Base-by-base conservation (phyloP, 2,329 filamentous ascomycete genomes). In the Trichoderma atrobrunneum region DNA sequence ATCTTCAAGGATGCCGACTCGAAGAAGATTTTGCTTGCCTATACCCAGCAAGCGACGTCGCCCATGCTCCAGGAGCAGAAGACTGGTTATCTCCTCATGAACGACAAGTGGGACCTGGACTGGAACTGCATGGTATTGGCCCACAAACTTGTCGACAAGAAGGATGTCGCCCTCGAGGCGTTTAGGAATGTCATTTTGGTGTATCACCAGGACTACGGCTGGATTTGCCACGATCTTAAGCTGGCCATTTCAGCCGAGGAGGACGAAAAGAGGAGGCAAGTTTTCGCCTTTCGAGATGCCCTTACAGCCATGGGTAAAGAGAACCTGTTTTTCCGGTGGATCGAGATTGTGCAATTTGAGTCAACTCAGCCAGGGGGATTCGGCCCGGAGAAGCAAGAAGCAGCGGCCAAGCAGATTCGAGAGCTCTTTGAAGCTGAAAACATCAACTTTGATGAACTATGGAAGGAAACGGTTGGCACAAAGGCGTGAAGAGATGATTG, bases 281-380 rank as follows among this genome's bases (percentile, higher is more conserved):
- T 98, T 10, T 88, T 96, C 74, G 87, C 88, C 3, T 97, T 98
- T 80, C 91, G 93, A 76, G 92, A 96, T 57, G 90, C 90, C 24
- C 85, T 98, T 76, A 87, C 88, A 1, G 87, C 87, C 3, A 86
- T 96, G 81, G 94, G 92, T 57, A 97, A 97, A 82, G 95, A 97
- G 80, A 90, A 92, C 74, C 81, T 98, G 68, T 98, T 98, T 83
- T 97, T 93, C 83, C 89, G 92, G 70, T 97, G 94, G 94, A 93
- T 97, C 63, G 95, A 98, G 84, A 88, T 97, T 78, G 90, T 98
- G 64, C 94, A 98, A 82, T 97, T 90, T 78, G 94, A 97, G 82
- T 91, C 93, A 56, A 91, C 90, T 43, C 88, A 88, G 75, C 92
- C 94, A 0, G 93, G 91, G 21, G 93, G 93, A 0, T 97, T 97